phyloP scores from a whole-genome alignment of 139 green algal species.

The Coelastrella sp. region DNA sequence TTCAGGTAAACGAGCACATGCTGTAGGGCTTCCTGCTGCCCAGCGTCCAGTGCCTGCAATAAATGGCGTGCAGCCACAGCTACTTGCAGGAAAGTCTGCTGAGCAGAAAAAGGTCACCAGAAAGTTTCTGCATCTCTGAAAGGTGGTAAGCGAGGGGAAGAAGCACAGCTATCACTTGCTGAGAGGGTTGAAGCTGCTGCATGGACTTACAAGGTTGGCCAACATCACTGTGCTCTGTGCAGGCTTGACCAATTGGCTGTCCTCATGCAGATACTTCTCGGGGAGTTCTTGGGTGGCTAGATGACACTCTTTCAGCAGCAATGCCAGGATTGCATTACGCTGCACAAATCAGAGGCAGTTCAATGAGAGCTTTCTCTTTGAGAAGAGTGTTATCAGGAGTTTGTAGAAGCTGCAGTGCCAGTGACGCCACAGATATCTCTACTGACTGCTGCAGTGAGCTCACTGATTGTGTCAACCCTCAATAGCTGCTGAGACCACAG shows the following conservation, averaged over 20 bases:
- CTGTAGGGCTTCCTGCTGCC: background rate
- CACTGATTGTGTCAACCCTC: background rate
- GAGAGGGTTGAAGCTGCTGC: no score
- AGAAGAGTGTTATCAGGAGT: background rate
- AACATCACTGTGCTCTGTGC: background rate
- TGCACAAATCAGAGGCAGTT: background rate
- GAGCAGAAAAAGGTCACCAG: no score
- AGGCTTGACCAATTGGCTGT: background rate
- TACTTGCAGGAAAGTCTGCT: background rate
- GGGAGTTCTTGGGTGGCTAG: background rate
- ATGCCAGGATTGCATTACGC: background rate
- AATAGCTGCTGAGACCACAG: background rate
- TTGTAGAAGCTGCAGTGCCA: background rate
- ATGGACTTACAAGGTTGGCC: background rate
- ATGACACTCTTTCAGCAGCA: background rate
- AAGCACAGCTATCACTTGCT: no score
- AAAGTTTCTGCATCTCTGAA: no score
- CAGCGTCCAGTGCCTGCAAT: background rate
- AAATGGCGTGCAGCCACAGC: background rate
- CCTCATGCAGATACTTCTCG: background rate
- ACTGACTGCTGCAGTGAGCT: background rate
- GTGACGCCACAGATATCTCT: background rate
- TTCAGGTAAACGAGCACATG: conserved; percentile 18
- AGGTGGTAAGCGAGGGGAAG: no score
- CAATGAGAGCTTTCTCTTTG: background rate